Percentiles rank a stretch among this genome's conserved stretches.
Conservation (phyloP, 345 rosid species). For the Anacardium occidentale region DNA sequence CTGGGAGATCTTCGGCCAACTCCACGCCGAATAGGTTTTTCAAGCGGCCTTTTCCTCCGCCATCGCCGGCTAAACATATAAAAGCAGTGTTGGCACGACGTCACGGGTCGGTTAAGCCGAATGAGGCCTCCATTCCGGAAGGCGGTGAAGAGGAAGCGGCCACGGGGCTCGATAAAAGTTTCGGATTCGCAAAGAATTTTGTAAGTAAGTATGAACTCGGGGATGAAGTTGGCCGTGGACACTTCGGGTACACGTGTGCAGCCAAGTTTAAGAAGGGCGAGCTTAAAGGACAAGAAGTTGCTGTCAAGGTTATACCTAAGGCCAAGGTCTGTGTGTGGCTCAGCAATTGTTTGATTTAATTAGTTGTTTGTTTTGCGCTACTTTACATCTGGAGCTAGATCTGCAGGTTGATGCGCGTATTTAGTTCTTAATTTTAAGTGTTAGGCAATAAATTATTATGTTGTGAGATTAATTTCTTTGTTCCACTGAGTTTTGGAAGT, state of each 20-base stretch:
- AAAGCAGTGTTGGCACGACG: constrained; percentile 70
- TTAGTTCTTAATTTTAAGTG: not conserved
- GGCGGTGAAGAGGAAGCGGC: constrained; percentile 54
- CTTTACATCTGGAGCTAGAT: constrained; percentile 25
- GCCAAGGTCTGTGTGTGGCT: constrained; percentile 47
- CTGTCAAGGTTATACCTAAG: constrained; percentile 93
- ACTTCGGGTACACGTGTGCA: constrained; percentile 89
- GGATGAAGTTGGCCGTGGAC: constrained; percentile 92
- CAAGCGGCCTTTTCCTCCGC: constrained; percentile 82
- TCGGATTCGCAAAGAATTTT: constrained; percentile 81
- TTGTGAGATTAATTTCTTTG: not conserved
- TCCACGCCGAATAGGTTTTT: constrained; percentile 79
- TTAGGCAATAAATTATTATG: not conserved
- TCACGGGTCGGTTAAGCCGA: constrained; percentile 61
- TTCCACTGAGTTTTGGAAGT: not conserved
- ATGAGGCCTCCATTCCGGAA: constrained; percentile 62
- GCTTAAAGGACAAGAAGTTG: constrained; percentile 85
- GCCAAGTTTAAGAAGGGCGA: constrained; percentile 93
- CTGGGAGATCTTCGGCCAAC: constrained; percentile 70
- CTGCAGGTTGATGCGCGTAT: constrained; percentile 4
- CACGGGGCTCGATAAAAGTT: constrained; percentile 70
- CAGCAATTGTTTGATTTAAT: not conserved
- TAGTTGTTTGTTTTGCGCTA: not conserved
- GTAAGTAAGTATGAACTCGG: constrained; percentile 77
- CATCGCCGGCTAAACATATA: constrained; percentile 95